Evolutionary conservation across 192 early-diverging fungal species (phyloP), one percentile per base, ranked within the genome.

Genomic region (Kickxella alabastrina): DNA sequence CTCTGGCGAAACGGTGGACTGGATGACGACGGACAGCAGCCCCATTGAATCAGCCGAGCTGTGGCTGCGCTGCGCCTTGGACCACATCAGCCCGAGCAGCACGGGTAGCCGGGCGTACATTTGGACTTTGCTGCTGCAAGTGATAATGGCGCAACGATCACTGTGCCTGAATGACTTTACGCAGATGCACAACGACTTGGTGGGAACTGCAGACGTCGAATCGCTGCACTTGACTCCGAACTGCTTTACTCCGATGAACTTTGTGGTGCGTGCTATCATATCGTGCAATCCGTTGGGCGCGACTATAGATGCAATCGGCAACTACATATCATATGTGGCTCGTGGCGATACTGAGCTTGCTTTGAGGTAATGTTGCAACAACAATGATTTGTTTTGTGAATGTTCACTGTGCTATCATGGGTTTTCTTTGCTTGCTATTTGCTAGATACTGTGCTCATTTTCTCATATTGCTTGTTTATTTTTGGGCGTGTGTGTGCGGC

Each of bases 301-400:
- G 9, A 54, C 55, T 4, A 45, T 64, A 8, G 22, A 17, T 3
- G 56, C 60, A 6, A 47, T 71, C 14, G 36, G 26, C 0, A 19
- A 24, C 14, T 64, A 59, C 25, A 22, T 64, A 3, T 34, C 52
- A 14, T 17, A 53, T 1, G 7, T 24, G 4, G 55, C 51, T 8
- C 35, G 43, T 15, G 15, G 41, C 15, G 62, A 71, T 37, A 34
- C 55, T 12, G 68, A 64, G 35, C 50, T 64, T 23, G 59, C 51
- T 27, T 31, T 71, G 35, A 71, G 68, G 68, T 71, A 71, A 50
- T 71, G 45, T 59, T n/a, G n/a, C n/a, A n/a, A n/a, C n/a, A n/a
- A n/a, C n/a, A n/a, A n/a, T n/a, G n/a, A n/a, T n/a, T n/a, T n/a
- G n/a, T n/a, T n/a, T n/a, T n/a, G n/a, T n/a, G n/a, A n/a, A n/a